Base-by-base conservation (phyloP, 164 flowering plant species). In the Dillenia turbinata region DNA sequence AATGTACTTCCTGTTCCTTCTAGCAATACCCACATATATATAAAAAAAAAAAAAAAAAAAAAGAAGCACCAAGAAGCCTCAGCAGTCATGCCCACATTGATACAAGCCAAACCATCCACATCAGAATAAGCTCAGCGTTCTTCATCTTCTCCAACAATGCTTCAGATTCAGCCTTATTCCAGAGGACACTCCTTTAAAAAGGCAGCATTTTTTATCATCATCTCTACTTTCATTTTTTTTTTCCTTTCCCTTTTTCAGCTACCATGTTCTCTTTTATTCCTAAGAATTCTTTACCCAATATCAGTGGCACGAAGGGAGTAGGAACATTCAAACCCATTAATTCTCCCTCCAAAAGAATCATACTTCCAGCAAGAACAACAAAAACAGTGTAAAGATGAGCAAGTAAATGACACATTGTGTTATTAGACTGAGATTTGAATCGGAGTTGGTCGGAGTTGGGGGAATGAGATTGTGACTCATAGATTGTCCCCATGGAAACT, bases 71-170 rank as follows among this genome's bases (percentile, higher is more conserved):
- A 26, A 48, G 12, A 48, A 40, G 24, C 26, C 2, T n/a, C 47
- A 17, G 24, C 14, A 62, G 46, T 44, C 62, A 9, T 44, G 52
- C 57, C 45, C 44, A 54, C 54, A 12, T n/a, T 43, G 1, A 40
- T 19, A 57, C 33, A 65, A 12, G 15, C 61, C 19, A 26, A 47
- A 63, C 53, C 60, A 48, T 56, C 61, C 43, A 47, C 54, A 59
- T 52, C 64, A 47, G 64, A 59, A 24, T 17, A 16, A 8, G 44
- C 13, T 44, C 52, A 44, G 16, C 40, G 9, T 17, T 10, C 24
- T 12, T 19, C 12, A 11, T 15, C 15, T 15, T 46, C 12, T 16
- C 7, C 10, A n/a, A 15, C 48, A 8, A 12, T 60, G 12, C 33
- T 8, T 47, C 47, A 52, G 49, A 17, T n/a, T 12, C 53, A n/a